These are phyloP conservation scores for Xylaria multiplex DNA, from an alignment of 2,329 filamentous ascomycete species.

Conservation along the genomic window DNA sequence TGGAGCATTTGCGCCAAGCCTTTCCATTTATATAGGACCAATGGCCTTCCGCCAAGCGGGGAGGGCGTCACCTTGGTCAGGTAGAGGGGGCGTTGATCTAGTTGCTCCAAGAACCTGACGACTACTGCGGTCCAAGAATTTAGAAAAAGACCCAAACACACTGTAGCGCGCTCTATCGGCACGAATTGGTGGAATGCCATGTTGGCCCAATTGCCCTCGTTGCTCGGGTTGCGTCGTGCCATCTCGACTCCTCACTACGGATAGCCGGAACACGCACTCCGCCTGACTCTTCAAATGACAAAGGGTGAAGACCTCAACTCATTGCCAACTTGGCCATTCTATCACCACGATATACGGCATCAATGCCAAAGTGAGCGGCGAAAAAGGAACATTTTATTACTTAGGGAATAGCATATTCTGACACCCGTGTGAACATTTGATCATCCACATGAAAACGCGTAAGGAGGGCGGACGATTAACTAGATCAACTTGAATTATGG, in stretches of 20 bases:
- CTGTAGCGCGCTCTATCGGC: neutral
- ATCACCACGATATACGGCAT: neutral
- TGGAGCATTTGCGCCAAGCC: constrained; percentile 15
- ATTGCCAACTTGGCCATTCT: constrained; percentile 1
- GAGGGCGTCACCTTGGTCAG: neutral
- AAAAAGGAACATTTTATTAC: neutral
- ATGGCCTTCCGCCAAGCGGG: constrained; percentile 6
- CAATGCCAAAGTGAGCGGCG: neutral
- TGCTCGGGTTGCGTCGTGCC: neutral
- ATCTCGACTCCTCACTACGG: neutral
- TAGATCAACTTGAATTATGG: neutral
- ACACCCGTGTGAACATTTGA: neutral
- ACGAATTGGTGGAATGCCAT: constrained; percentile 2
- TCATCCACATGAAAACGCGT: too few species aligned
- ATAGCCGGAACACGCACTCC: neutral
- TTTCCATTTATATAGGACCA: constrained; percentile 9
- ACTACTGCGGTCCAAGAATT: constrained; percentile 3
- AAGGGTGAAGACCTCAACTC: neutral
- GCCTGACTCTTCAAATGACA: neutral
- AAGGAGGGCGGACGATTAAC: neutral
- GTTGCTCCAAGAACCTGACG: neutral
- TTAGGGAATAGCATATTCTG: too few species aligned
- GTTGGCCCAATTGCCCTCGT: neutral
- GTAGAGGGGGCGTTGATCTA: constrained; percentile 11
- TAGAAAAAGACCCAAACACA: constrained; percentile 3